Conservation (phyloP, 352 stramenopile genomes). For the Pythium apleroticum region DNA sequence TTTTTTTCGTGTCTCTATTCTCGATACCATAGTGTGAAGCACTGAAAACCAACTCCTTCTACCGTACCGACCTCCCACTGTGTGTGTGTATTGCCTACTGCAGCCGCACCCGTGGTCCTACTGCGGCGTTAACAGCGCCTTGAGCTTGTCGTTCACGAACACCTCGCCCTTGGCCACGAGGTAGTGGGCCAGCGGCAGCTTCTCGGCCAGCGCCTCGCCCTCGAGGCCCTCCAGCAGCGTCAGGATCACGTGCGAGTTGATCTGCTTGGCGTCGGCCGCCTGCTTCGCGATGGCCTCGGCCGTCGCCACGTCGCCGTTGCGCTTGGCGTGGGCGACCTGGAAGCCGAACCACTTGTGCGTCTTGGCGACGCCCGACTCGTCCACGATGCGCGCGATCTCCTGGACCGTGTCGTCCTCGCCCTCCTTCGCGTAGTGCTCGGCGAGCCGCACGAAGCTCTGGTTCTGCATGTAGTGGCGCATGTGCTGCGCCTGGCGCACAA, state of each 20-base stretch:
- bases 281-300: slow-evolving; percentile 66
- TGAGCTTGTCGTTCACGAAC: slow-evolving; percentile 35
- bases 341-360: slow-evolving; percentile 80
- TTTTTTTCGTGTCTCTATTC: slow-evolving; percentile 5
- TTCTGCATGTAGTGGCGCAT: slow-evolving; percentile 77
- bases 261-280: slow-evolving; percentile 56
- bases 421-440: slow-evolving; percentile 56
- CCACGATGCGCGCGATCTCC: slow-evolving; percentile 58
- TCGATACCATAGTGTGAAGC: neutral
- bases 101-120: neutral
- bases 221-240: slow-evolving; percentile 63
- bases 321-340: slow-evolving; percentile 67
- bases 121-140: slow-evolving; percentile 21
- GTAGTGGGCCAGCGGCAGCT: slow-evolving; percentile 77
- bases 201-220: slow-evolving; percentile 49
- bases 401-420: slow-evolving; percentile 54
- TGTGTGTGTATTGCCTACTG: neutral
- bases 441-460: slow-evolving; percentile 74
- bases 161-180: slow-evolving; percentile 82
- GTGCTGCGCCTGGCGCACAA: slow-evolving; percentile 67
- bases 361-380: slow-evolving; percentile 39
- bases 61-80: neutral
- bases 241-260: slow-evolving; percentile 82
- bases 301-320: slow-evolving; percentile 54
- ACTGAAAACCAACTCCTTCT: neutral